Conservation (phyloP, 2,329 filamentous ascomycete genomes). For the Diplodia scrobiculata region DNA sequence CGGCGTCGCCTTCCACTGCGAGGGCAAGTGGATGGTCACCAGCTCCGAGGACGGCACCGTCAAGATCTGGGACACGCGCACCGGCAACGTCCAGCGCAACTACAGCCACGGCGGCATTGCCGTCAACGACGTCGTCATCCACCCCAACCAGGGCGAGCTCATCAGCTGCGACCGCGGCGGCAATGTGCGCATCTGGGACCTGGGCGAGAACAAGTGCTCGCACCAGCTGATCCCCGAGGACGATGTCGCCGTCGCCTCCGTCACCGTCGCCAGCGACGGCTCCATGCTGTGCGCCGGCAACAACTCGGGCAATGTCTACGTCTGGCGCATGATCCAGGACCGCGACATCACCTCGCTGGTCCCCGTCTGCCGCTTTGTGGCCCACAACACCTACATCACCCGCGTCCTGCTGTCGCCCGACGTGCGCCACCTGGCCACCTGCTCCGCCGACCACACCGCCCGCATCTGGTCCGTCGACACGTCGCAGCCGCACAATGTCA, state of each 20-base stretch:
- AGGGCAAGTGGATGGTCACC: conserved; percentile 99
- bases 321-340: conserved; percentile 89
- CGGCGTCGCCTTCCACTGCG: conserved; percentile 95
- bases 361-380: conserved; percentile 84
- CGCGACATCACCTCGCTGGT: conserved; percentile 80
- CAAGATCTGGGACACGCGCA: conserved; percentile 94
- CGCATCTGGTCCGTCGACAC: conserved; percentile 92
- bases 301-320: conserved; percentile 90
- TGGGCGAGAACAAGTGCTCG: conserved; percentile 94
- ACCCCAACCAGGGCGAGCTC: conserved; percentile 97
- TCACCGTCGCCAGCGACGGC: conserved; percentile 93
- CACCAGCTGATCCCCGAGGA: conserved; percentile 96
- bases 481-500: conserved; percentile 41
- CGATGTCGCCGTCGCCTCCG: conserved; percentile 88
- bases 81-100: conserved; percentile 83
- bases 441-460: conserved; percentile 89
- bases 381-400: conserved; percentile 90
- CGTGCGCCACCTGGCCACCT: conserved; percentile 90
- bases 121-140: conserved; percentile 98
- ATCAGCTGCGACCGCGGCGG: conserved; percentile 94
- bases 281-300: conserved; percentile 91
- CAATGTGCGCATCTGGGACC: conserved; percentile 92
- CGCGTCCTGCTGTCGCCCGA: conserved; percentile 89
- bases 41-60: conserved; percentile 95
- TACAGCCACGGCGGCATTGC: conserved; percentile 85